These are phyloP conservation scores for Talaromyces sp. DNA, from an alignment of 2,329 filamentous ascomycete genomes.

Conservation along the genomic window DNA sequence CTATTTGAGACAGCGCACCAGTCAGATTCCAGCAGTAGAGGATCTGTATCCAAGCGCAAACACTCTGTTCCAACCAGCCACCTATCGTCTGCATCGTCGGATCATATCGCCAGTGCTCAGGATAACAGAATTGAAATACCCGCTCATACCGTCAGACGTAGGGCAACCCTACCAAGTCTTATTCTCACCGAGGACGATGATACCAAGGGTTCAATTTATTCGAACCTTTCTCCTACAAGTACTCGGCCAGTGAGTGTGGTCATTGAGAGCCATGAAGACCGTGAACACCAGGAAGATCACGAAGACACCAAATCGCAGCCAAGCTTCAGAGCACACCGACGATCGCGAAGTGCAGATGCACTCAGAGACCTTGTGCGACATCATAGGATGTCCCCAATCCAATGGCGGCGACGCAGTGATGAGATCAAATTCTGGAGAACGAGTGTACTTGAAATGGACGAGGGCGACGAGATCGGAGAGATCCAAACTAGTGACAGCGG, in stretches of 20 bases:
- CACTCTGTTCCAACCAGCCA: constrained; percentile 8
- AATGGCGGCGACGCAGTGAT: constrained; percentile 41
- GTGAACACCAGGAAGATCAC: constrained; percentile 17
- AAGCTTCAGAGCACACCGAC: constrained; percentile 34
- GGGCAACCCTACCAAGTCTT: constrained; percentile 45
- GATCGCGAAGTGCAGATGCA: constrained; percentile 45
- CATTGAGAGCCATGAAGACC: constrained; percentile 14
- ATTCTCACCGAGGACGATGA: constrained; percentile 41
- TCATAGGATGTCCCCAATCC: constrained; percentile 38
- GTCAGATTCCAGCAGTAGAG: constrained; percentile 16
- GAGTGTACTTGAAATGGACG: constrained; percentile 29
- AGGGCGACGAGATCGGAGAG: constrained; percentile 17
- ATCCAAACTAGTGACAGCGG: constrained; percentile 15
- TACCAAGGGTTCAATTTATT: constrained; percentile 24
- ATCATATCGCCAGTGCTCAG: neutral
- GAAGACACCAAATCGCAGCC: constrained; percentile 11
- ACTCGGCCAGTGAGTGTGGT: constrained; percentile 16
- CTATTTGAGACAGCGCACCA: constrained; percentile 26
- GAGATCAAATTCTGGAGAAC: constrained; percentile 39
- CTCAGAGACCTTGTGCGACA: constrained; percentile 35
- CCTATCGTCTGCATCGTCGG: constrained; percentile 16
- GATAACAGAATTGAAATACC: constrained; percentile 20
- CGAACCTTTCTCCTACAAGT: constrained; percentile 18
- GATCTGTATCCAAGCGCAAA: constrained; percentile 10
- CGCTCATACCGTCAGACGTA: constrained; percentile 28